Base-by-base conservation (phyloP, 495 filamentous ascomycete genomes). In the Penicillium tannophilum region DNA sequence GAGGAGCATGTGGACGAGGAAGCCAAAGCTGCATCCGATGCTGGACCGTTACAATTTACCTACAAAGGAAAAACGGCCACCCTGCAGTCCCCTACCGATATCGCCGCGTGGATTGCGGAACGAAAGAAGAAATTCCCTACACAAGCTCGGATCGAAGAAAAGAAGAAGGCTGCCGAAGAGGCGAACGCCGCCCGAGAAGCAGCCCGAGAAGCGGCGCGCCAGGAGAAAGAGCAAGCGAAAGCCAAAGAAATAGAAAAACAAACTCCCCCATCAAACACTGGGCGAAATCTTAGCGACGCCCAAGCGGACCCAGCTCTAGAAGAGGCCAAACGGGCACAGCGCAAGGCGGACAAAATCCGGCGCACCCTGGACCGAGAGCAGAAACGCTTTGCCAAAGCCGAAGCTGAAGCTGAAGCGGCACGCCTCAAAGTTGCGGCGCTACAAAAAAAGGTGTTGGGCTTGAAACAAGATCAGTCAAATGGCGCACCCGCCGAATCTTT, bases 51-150 rank as follows among this genome's bases (percentile, higher is more conserved):
- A 17, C 73, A 79, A 56, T 73, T 83, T 53, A 75, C 74, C 4
- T 80, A 71, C 56, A 71, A 64, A 28, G 74, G 76, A 49, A 67
- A 64, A 19, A 83, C 75, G 1, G 65, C 76, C 5, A 79, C 63
- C 0, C 59, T 77, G 43, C 73, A 88, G 76, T 69, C 84, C 71
- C 68, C 81, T 4, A 74, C 83, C n/a, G 91, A 95, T 55, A 80
- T 96, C 55, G 81, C 83, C 12, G 84, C 86, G 19, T 97, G 90
- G 89, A 86, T 95, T 55, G 85, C 84, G 42, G 91, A 94, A 68
- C 86, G 92, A 23, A 87, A 82, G 64, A 88, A 86, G 62, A 85
- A 85, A 17, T 97, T 81, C 67, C 92, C 92, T 4, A 96, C 92
- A 0, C 81, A 85, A 69, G 83, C 84, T 54, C 83, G 87, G 45